phyloP scores from a whole-genome alignment of 805 yeast genomes.

The Cyberlindnera veronae region DNA sequence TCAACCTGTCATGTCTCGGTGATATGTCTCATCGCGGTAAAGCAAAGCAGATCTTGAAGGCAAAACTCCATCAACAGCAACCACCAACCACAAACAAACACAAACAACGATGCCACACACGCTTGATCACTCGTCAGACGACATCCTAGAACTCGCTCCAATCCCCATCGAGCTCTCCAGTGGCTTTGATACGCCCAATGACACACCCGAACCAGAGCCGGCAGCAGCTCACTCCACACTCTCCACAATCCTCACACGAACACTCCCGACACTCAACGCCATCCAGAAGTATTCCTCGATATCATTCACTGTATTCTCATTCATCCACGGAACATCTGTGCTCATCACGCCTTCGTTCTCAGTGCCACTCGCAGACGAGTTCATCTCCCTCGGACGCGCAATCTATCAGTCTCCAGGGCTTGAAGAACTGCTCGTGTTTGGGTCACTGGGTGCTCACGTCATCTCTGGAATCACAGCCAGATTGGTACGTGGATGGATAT shows the following conservation, averaged over 20 bases:
- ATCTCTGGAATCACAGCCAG: slow-evolving; percentile 49
- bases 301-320: slow-evolving; percentile 51
- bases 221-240: too few relatives aligned
- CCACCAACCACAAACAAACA: neutral
- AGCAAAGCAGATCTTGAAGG: neutral
- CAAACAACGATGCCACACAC: neutral
- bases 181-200: neutral
- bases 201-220: neutral
- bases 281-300: slow-evolving; percentile 61
- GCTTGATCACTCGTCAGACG: neutral
- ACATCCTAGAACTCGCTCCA: slow-evolving; percentile 1
- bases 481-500: slow-evolving; percentile 32
- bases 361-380: slow-evolving; percentile 43
- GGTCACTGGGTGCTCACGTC: slow-evolving; percentile 47
- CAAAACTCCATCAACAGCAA: neutral
- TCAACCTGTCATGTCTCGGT: too few relatives aligned
- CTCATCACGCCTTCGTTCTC: slow-evolving; percentile 51
- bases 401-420: slow-evolving; percentile 53
- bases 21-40: too few relatives aligned
- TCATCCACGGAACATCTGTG: slow-evolving; percentile 55
- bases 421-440: slow-evolving; percentile 47
- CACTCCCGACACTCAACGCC: slow-evolving; percentile 20
- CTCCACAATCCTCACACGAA: neutral
- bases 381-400: slow-evolving; percentile 57
- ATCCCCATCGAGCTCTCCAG: slow-evolving; percentile 1